These are phyloP conservation scores for Rhodocollybia butyracea DNA, from an alignment of 768 basidiomycete genomes.

Conservation along the genomic window DNA sequence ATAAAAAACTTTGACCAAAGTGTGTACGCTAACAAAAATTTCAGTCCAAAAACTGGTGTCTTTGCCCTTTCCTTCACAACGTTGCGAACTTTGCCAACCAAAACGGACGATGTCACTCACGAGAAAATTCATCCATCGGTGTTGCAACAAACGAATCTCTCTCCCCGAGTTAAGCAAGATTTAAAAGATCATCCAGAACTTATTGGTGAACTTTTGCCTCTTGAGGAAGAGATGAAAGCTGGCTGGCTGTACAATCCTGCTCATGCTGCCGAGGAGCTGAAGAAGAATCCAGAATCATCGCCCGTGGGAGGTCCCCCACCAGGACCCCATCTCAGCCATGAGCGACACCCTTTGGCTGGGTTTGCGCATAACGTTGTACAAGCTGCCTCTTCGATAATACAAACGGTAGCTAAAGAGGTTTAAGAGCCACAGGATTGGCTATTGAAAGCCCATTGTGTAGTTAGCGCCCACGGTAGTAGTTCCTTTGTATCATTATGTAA, in stretches of 20 bases:
- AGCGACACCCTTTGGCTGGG: background rate
- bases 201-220: conserved; percentile 38
- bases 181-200: conserved; percentile 42
- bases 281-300: background rate
- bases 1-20: background rate
- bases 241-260: conserved; percentile 42
- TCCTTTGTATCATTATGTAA: no score
- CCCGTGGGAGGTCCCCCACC: no score
- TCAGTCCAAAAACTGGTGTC: conserved; percentile 52
- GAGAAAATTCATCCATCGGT: conserved; percentile 66
- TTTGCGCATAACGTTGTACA: background rate
- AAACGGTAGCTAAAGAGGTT: background rate
- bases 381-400: background rate
- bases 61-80: conserved; percentile 43
- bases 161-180: conserved; percentile 28
- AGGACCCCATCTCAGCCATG: background rate
- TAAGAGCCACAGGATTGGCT: no score
- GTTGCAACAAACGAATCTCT: conserved; percentile 36
- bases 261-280: background rate
- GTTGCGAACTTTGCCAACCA: conserved; percentile 46
- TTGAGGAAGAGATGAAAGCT: conserved; percentile 49
- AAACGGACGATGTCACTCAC: conserved; percentile 42
- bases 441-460: no score
- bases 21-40: background rate
- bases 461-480: no score